Conservation (phyloP, 805 yeast genomes). For the Monosporozyma unispora region DNA sequence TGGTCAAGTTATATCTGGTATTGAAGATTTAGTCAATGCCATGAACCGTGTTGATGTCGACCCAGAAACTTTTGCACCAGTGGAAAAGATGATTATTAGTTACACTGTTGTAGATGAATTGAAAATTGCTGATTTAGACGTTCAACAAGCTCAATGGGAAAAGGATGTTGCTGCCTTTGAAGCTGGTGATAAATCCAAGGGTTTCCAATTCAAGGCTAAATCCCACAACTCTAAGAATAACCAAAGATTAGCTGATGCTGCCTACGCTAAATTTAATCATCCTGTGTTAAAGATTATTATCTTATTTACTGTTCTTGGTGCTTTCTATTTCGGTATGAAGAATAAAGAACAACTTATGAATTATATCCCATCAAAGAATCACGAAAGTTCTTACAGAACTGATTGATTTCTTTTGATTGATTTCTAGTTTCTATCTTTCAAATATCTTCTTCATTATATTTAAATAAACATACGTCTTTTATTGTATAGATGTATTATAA, state of each 20-base stretch:
- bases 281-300: conserved; percentile 14
- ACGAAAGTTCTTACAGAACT: background rate
- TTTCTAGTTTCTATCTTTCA: background rate
- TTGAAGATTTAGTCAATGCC: conserved; percentile 46
- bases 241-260: conserved; percentile 13
- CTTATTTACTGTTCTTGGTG: background rate
- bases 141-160: conserved; percentile 18
- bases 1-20: conserved; percentile 66
- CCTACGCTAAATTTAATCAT: conserved; percentile 14
- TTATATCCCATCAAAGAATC: background rate
- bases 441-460: background rate
- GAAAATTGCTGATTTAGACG: conserved; percentile 13
- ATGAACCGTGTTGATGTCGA: conserved; percentile 49
- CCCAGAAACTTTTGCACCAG: conserved; percentile 27
- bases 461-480: too few species aligned
- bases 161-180: conserved; percentile 18
- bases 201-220: conserved; percentile 14
- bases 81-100: conserved; percentile 34
- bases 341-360: background rate
- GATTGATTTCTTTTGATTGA: background rate
- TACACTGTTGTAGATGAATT: conserved; percentile 28
- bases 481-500: background rate
- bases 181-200: conserved; percentile 22
- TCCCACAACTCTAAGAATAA: conserved; percentile 7
- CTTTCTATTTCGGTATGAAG: background rate